These are phyloP conservation scores for Yamadazyma atmosphaerica DNA, from an alignment of 1,139 yeast genomes.

Conservation along the genomic window DNA sequence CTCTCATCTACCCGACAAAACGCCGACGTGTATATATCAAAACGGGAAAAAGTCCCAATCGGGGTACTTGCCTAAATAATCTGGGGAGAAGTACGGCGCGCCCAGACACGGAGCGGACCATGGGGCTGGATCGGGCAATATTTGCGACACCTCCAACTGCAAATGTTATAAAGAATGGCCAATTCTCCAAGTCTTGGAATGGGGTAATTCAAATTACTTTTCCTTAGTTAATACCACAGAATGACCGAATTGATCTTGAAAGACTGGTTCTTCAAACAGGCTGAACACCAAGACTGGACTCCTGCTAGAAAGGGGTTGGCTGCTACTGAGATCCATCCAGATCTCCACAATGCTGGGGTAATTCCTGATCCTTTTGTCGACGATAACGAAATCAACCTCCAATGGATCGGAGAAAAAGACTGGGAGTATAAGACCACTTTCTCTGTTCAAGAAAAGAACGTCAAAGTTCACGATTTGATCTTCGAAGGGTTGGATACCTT, in stretches of 20 bases:
- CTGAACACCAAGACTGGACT: conserved; percentile 6
- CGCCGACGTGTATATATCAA: background rate
- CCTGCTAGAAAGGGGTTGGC: background rate
- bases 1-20: too few species aligned
- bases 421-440: conserved; percentile 33
- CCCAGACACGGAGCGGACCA: background rate
- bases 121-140: background rate
- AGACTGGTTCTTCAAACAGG: conserved; percentile 5
- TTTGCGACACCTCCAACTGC: background rate
- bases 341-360: conserved; percentile 28
- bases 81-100: too few species aligned
- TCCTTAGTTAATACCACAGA: background rate
- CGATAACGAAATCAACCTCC: conserved; percentile 36
- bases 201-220: too few species aligned
- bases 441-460: conserved; percentile 6
- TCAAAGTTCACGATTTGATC: conserved; percentile 21
- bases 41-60: background rate
- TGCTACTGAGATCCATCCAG: conserved; percentile 31
- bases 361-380: conserved; percentile 45
- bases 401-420: conserved; percentile 44
- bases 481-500: conserved; percentile 47
- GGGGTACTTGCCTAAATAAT: background rate
- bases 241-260: background rate
- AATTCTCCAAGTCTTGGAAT: background rate
- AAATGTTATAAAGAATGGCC: background rate